Percentiles rank a stretch among this genome's conserved stretches.
Conservation (phyloP, 73 alveolate species). For the Paramecium sonneborni region DNA sequence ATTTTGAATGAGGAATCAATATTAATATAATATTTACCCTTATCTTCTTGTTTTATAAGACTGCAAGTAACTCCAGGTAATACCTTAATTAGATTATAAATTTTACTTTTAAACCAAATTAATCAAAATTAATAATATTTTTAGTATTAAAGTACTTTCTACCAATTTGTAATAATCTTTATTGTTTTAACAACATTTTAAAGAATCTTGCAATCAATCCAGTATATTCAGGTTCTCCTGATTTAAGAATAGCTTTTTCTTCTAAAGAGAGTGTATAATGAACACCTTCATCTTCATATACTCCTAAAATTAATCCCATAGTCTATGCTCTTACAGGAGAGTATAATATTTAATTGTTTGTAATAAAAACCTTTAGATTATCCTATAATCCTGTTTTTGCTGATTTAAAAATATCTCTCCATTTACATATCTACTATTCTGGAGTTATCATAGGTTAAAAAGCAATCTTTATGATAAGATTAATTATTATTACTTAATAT, state of each 20-base stretch:
- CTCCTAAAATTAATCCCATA: conserved; percentile 4
- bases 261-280: not conserved
- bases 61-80: conserved; percentile 22
- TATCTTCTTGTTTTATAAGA: not conserved
- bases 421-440: conserved; percentile 8
- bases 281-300: not conserved
- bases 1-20: conserved; percentile 22
- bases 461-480: not conserved
- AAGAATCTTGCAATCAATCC: conserved; percentile 40
- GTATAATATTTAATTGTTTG: not conserved
- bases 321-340: conserved; percentile 18
- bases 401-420: conserved; percentile 4
- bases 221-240: conserved; percentile 38
- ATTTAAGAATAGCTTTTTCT: conserved; percentile 18
- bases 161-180: not conserved
- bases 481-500: not conserved
- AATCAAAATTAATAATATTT: not conserved
- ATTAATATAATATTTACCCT: conserved; percentile 19
- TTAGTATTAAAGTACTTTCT: not conserved
- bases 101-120: not conserved
- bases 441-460: not conserved
- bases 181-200: not conserved
- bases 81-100: not conserved
- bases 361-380: not conserved
- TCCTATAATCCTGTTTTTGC: conserved; percentile 14